Base-by-base conservation (phyloP, 2,329 filamentous ascomycete species). In the Aulographum hederae region DNA sequence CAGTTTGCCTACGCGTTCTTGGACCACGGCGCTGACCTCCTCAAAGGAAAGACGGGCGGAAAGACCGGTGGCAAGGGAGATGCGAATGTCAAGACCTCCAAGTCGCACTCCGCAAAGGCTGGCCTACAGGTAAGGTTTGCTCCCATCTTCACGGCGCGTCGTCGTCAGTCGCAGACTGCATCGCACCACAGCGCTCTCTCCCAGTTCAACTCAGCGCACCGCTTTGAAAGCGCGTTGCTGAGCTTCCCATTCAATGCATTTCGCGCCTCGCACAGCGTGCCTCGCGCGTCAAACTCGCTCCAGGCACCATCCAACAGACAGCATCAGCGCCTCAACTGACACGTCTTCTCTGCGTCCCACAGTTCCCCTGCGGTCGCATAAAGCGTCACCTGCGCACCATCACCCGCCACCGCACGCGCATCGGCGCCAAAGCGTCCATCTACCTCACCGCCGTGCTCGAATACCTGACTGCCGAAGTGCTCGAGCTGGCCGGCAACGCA, bases 301-400 rank as follows among this genome's bases (percentile, higher is more conserved):
- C n/a, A n/a, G n/a, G n/a, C n/a, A n/a, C n/a, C n/a, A n/a, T n/a
- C n/a, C n/a, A n/a, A n/a, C n/a, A n/a, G n/a, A n/a, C n/a, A n/a
- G n/a, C n/a, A n/a, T n/a, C n/a, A n/a, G n/a, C n/a, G n/a, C n/a
- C n/a, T n/a, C n/a, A n/a, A n/a, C n/a, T n/a, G n/a, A n/a, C n/a
- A n/a, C n/a, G n/a, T n/a, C n/a, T n/a, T n/a, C n/a, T n/a, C n/a
- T n/a, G n/a, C n/a, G n/a, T n/a, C n/a, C 20, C 42, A 37, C 53
- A 98, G 89, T 98, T 98, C 58, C 89, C 89, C 39, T 98, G 89
- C 57, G 89, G 89, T 62, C 89, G 89, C 77, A 89, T 98, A 61
- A 98, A 98, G 78, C 85, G 89, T 65, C 95, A 95, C 66, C 69
- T 98, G 54, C 94, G 95, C 73, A 84, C 82, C 59, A 94, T 94